Conservation (phyloP, 345 rosid species). For the Toxicodendron radicans region DNA sequence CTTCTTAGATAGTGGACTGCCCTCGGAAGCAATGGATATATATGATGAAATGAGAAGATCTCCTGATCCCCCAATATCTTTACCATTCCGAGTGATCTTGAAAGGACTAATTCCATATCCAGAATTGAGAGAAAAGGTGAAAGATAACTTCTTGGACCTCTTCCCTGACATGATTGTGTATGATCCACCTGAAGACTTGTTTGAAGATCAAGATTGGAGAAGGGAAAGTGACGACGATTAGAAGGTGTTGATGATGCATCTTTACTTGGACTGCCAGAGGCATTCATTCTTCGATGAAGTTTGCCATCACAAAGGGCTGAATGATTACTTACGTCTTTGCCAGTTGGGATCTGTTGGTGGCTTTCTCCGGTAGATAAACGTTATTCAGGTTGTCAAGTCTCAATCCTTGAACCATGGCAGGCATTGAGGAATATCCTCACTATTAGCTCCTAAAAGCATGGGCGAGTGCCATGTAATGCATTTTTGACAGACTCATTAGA, state of each 20-base stretch:
- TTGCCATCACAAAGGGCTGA: background rate
- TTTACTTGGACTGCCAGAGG: background rate
- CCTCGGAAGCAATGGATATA: conserved; percentile 71
- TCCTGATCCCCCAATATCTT: conserved; percentile 78
- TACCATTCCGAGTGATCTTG: conserved; percentile 86
- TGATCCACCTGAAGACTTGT: conserved; percentile 83
- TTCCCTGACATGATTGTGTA: conserved; percentile 87
- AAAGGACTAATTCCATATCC: conserved; percentile 88
- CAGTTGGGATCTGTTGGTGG: background rate
- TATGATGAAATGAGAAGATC: conserved; percentile 87
- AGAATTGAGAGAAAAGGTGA: conserved; percentile 76
- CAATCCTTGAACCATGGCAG: background rate
- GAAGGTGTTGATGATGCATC: background rate
- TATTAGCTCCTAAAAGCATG: background rate
- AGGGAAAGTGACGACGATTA: conserved; percentile 52
- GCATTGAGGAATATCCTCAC: background rate
- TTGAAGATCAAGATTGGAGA: conserved; percentile 47
- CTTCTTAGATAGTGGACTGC: conserved; percentile 63
- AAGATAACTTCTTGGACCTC: conserved; percentile 86
- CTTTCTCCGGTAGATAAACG: background rate
- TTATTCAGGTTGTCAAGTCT: background rate
- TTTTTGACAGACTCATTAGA: background rate
- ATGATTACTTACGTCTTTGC: background rate
- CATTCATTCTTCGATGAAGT: background rate
- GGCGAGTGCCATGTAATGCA: background rate